These are phyloP conservation scores for Gymnopilus junonius DNA, from an alignment of 768 basidiomycete genomes.

Conservation along the genomic window DNA sequence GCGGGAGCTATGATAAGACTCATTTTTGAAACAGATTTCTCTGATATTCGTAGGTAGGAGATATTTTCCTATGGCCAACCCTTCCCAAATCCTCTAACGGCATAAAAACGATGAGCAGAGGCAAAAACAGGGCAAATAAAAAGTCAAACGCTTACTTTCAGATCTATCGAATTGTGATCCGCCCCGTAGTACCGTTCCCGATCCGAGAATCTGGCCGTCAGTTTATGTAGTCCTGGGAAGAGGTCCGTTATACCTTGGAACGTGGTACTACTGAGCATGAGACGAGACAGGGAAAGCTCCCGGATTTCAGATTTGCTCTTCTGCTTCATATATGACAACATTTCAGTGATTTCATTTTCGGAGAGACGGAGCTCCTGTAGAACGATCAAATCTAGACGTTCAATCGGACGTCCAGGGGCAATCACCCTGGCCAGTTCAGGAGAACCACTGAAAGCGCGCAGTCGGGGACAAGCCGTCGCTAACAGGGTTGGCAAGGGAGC, in stretches of 20 bases:
- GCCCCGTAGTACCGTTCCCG: too few species aligned
- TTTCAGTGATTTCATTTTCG: background rate
- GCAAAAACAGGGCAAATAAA: background rate
- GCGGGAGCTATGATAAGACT: too few species aligned
- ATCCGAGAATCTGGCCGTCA: background rate
- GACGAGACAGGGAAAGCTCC: background rate
- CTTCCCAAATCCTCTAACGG: too few species aligned
- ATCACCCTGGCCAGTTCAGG: too few species aligned
- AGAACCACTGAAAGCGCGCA: too few species aligned
- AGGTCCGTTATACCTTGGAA: background rate
- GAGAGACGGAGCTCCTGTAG: background rate
- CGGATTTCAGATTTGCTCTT: background rate
- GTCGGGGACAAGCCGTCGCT: too few species aligned
- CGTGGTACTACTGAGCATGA: background rate
- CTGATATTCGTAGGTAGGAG: too few species aligned
- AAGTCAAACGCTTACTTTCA: background rate
- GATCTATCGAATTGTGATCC: background rate
- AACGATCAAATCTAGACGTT: background rate
- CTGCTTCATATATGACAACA: too few species aligned
- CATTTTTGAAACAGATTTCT: too few species aligned
- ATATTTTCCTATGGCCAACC: too few species aligned
- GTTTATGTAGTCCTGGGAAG: background rate
- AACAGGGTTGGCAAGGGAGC: too few species aligned
- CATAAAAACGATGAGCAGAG: too few species aligned
- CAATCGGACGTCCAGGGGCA: background rate